phyloP scores from a whole-genome alignment of 306 rosid genomes.

The Hippophae gyantsensis region DNA sequence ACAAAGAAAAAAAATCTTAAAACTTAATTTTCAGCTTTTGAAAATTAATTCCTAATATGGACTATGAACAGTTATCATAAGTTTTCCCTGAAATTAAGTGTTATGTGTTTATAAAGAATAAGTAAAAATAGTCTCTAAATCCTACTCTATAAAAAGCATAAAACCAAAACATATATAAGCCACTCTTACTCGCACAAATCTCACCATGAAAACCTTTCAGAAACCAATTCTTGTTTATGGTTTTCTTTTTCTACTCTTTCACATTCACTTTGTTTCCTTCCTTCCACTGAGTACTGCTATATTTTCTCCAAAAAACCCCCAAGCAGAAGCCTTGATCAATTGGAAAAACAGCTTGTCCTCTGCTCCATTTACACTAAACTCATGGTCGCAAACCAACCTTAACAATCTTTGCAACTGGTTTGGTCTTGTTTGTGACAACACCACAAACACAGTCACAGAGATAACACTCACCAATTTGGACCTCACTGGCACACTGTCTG shows the following conservation, averaged over 20 bases:
- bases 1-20: no score
- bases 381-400: constrained; percentile 48
- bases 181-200: no score
- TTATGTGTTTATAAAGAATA: no score
- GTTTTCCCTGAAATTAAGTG: no score
- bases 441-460: constrained; percentile 19
- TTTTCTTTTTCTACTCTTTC: constrained; percentile 6
- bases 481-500: constrained; percentile 28
- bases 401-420: constrained; percentile 50
- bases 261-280: constrained; percentile 17
- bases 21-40: no score
- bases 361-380: constrained; percentile 23
- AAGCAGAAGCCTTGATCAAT: constrained; percentile 53
- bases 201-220: not conserved
- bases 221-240: constrained; percentile 11
- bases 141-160: no score
- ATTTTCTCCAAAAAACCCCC: constrained; percentile 25
- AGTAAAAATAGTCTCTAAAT: no score
- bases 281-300: constrained; percentile 31
- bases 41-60: no score
- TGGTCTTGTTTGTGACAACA: constrained; percentile 38
- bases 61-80: no score
- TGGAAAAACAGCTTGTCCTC: constrained; percentile 40
- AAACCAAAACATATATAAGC: no score
- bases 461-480: constrained; percentile 30